These are phyloP conservation scores for Colletotrichum siamense DNA, from an alignment of 2,329 filamentous ascomycete genomes.

Conservation along the genomic window DNA sequence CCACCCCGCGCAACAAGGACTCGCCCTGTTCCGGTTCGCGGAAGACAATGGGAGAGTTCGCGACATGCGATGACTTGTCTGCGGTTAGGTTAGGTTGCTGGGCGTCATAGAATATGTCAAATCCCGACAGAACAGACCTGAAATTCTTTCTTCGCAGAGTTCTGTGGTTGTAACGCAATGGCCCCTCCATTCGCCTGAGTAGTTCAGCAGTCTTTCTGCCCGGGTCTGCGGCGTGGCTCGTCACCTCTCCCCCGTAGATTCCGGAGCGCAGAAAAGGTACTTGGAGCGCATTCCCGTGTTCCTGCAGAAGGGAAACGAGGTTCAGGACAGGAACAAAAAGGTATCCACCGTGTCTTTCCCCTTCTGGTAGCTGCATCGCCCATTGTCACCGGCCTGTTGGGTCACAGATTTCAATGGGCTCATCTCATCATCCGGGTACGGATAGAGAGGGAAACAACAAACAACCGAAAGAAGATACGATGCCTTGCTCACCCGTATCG, in stretches of 20 bases:
- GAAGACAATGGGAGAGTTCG: slow-evolving; percentile 18
- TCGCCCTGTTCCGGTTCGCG: slow-evolving; percentile 13
- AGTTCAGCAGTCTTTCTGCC: background rate
- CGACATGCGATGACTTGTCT: slow-evolving; percentile 22
- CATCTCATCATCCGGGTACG: background rate
- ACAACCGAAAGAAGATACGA: background rate
- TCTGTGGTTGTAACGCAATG: background rate
- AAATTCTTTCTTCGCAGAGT: background rate
- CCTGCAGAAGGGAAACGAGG: background rate
- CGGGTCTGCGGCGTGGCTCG: background rate
- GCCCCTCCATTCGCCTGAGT: background rate
- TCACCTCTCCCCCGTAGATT: background rate
- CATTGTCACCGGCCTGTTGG: background rate
- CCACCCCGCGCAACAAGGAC: background rate
- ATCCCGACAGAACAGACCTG: background rate
- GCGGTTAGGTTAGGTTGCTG: background rate
- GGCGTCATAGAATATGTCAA: slow-evolving; percentile 4
- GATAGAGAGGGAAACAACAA: background rate
- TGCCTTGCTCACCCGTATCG: background rate
- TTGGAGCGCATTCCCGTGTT: background rate
- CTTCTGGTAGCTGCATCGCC: background rate
- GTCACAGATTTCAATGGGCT: background rate
- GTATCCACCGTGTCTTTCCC: background rate
- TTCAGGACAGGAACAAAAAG: background rate
- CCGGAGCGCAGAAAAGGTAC: background rate